Evolutionary conservation across 192 early-diverging fungal species (phyloP).

Genomic region (Cetraspora pellucida): DNA sequence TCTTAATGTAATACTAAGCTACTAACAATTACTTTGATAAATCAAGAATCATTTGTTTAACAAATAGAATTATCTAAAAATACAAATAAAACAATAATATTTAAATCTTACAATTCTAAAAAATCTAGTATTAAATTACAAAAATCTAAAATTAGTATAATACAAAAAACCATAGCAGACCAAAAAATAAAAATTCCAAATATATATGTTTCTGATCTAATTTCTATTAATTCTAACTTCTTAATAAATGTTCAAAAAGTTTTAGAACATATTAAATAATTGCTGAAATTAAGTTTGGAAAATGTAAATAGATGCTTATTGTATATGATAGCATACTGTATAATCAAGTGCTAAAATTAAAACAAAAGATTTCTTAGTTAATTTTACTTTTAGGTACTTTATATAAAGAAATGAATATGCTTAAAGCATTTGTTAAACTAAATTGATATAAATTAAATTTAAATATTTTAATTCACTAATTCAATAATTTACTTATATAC

Average conservation of each 20-base stretch:
- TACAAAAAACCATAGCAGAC: constrained; percentile 5
- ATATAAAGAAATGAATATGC: constrained; percentile 4
- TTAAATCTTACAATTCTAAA: background rate
- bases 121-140: background rate
- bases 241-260: constrained; percentile 10
- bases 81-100: background rate
- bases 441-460: background rate
- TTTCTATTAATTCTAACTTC: background rate
- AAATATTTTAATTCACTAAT: background rate
- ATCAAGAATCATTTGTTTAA: background rate
- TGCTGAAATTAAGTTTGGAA: background rate
- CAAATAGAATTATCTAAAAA: no score
- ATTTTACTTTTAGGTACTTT: background rate
- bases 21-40: background rate
- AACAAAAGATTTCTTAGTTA: background rate
- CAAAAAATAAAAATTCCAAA: background rate
- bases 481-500: background rate
- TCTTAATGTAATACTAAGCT: background rate
- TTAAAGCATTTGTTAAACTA: background rate
- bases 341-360: background rate
- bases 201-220: background rate
- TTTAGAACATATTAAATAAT: constrained; percentile 8
- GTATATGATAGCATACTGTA: constrained; percentile 12
- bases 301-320: background rate
- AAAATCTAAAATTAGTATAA: background rate